Evolutionary conservation across 305 asterid genomes (phyloP).

Genomic region (Salvia sclarea): DNA sequence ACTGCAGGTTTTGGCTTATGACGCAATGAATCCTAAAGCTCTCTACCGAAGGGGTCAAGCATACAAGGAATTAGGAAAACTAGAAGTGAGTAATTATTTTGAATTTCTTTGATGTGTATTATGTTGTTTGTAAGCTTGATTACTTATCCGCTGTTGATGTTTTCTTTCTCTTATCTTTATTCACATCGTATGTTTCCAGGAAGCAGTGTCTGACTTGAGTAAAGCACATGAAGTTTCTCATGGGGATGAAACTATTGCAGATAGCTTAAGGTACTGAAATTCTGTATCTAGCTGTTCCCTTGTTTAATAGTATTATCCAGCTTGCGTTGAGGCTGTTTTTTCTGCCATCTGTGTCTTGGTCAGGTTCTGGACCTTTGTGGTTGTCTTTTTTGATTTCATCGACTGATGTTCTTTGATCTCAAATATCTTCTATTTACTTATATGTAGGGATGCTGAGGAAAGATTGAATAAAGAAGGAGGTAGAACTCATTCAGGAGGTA

Average conservation of each 20-base stretch:
- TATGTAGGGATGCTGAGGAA: constrained; percentile 70
- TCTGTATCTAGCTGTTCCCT: constrained; percentile 17
- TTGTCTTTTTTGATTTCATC: constrained; percentile 20
- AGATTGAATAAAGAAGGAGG: constrained; percentile 59
- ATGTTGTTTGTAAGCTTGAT: constrained; percentile 30
- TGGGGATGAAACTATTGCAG: constrained; percentile 87
- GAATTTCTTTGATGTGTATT: constrained; percentile 25
- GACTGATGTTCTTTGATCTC: constrained; percentile 24
- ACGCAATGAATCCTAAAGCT: constrained; percentile 74
- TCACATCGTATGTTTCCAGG: constrained; percentile 46
- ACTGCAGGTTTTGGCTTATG: constrained; percentile 75
- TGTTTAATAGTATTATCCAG: constrained; percentile 3
- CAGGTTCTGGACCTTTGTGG: constrained; percentile 5
- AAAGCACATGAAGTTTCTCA: constrained; percentile 86
- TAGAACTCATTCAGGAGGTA: constrained; percentile 56
- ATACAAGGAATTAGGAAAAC: constrained; percentile 64
- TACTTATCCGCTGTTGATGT: constrained; percentile 24
- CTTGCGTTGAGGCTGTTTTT: constrained; percentile 11
- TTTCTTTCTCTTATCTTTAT: constrained; percentile 17
- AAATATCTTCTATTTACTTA: constrained; percentile 27
- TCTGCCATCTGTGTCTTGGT: constrained; percentile 5
- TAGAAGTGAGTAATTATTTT: constrained; percentile 57
- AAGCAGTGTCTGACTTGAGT: constrained; percentile 81
- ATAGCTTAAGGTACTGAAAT: constrained; percentile 66
- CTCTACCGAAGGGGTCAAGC: constrained; percentile 97